Evolutionary conservation across 1,284 basidiomycete species (phyloP), one percentile per base, ranked within the genome.

Genomic region (Taiwanofungus camphoratus): DNA sequence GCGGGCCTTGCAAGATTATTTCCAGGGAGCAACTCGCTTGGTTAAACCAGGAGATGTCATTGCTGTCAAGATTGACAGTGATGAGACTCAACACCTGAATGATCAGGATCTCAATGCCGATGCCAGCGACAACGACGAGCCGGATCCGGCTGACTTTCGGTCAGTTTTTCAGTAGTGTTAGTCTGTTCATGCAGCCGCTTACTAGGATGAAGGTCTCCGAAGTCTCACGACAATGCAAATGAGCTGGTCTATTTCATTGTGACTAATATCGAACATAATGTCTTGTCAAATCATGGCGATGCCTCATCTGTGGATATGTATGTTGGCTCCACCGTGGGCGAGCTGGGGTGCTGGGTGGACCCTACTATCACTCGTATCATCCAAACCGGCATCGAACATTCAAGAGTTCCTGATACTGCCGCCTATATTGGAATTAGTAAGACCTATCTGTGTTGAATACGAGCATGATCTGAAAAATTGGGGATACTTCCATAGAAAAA

Each of bases 331-430:
- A 70, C 71, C 0, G 59, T 73, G 6, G 88, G 88, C 6, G 79
- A 90, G 57, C 61, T 93, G 5, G 95, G 95, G 0, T 95, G 87
- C 57, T 89, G 88, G 75, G 73, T 95, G 11, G 90, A 97, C 57
- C 67, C 82, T 0, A 61, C 69, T 1, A 58, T 73, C 4, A 93
- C 92, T 24, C 79, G 83, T 45, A 78, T 96, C 56, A 61, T 87
- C 5, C 90, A 93, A 63, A 73, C 79, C 1, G 92, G 93, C 0
- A 59, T 90, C 2, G 87, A 89, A 52, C 78, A 87, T 49, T 70
- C 74, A 11, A 68, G 75, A 35, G 70, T 89, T 35, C 82, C 89
- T 20, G 72, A 83, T 54, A 60, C 80, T 36, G 62, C 68, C 23
- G 60, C 60, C n/a, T 83, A 87, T 65, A 57, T 81, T 41, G 66